phyloP scores from a whole-genome alignment of 306 rosid genomes.

The Delonix regia region DNA sequence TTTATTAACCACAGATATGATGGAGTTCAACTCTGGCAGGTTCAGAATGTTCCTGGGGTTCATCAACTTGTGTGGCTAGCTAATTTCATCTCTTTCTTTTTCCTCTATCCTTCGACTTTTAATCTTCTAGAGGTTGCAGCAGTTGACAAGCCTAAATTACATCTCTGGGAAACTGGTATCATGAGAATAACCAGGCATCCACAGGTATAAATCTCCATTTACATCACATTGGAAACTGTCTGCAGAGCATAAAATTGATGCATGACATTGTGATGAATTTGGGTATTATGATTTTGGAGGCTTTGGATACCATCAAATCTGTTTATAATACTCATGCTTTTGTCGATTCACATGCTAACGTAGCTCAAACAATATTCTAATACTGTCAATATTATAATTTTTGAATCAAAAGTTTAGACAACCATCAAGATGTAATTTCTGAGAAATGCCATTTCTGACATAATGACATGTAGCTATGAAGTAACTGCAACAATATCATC shows the following conservation, averaged over 20 bases:
- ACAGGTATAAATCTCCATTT: slow-evolving; percentile 58
- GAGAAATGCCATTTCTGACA: background rate
- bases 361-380: slow-evolving; percentile 11
- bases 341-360: slow-evolving; percentile 22
- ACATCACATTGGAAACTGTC: background rate
- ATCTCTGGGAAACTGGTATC: slow-evolving; percentile 97
- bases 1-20: slow-evolving; percentile 95
- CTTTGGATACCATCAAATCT: background rate
- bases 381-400: background rate
- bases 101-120: slow-evolving; percentile 92
- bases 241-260: background rate
- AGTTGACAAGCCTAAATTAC: slow-evolving; percentile 96
- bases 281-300: too few species aligned
- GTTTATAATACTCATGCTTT: background rate
- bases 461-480: background rate
- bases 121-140: slow-evolving; percentile 97
- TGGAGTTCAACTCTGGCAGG: slow-evolving; percentile 91
- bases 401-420: background rate
- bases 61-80: slow-evolving; percentile 88
- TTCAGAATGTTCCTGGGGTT: slow-evolving; percentile 67
- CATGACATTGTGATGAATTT: background rate
- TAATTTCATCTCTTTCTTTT: slow-evolving; percentile 78
- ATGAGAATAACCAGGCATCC: slow-evolving; percentile 98
- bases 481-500: background rate
- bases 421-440: background rate